phyloP scores from a whole-genome alignment of 2,329 filamentous ascomycete species.

The Fusarium sp. region DNA sequence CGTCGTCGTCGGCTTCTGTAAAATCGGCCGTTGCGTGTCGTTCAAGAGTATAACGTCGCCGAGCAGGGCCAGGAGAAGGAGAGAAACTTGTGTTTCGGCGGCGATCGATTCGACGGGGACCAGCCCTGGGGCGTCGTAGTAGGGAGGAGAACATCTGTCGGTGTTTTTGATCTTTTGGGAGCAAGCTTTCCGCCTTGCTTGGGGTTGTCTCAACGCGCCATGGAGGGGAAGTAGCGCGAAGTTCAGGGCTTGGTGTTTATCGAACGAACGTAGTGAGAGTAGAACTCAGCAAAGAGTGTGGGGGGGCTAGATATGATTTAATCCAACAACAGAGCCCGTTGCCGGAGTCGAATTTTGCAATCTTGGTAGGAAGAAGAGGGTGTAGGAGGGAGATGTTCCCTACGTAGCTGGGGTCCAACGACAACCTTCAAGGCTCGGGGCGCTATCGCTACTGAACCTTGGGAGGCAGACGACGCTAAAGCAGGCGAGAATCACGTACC shows the following conservation, averaged over 20 bases:
- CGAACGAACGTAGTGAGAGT: conserved; percentile 39
- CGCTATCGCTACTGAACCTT: conserved; percentile 32
- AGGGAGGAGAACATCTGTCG: conserved; percentile 51
- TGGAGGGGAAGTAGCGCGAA: conserved; percentile 27
- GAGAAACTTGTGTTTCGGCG: conserved; percentile 44
- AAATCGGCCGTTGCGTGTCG: conserved; percentile 71
- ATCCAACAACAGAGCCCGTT: conserved; percentile 30
- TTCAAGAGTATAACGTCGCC: conserved; percentile 41
- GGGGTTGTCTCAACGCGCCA: conserved; percentile 41
- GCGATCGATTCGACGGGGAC: conserved; percentile 46
- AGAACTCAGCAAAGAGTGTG: conserved; percentile 23
- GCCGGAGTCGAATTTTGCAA: conserved; percentile 36
- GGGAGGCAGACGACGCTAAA: conserved; percentile 30
- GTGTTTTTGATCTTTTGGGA: conserved; percentile 16
- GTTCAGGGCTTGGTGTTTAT: conserved; percentile 16
- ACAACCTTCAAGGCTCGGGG: conserved; percentile 28
- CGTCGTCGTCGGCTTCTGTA: conserved; percentile 69
- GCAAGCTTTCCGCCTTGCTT: conserved; percentile 42
- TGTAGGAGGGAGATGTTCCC: conserved; percentile 26
- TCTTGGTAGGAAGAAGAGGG: conserved; percentile 32
- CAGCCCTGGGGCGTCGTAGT: conserved; percentile 47
- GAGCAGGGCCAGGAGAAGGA: conserved; percentile 45
- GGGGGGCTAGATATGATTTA: conserved; percentile 19
- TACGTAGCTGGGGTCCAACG: conserved; percentile 30
- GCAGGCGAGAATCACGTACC: conserved; percentile 37